Base-by-base conservation (phyloP, 2,329 filamentous ascomycete species). In the Pestalotiopsis sp. region DNA sequence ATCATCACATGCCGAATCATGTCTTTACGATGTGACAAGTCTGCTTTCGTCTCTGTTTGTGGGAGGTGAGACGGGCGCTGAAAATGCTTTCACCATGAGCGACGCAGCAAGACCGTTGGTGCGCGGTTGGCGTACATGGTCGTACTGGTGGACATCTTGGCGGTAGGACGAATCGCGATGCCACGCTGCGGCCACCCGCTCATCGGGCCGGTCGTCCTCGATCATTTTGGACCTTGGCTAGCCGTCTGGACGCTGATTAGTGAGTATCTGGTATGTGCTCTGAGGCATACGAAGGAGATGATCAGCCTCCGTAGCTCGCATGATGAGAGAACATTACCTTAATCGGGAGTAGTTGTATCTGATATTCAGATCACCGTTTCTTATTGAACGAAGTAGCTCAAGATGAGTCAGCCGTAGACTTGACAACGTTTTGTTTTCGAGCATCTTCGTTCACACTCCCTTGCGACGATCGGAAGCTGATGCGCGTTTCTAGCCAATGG, bases 21-120 rank as follows among this genome's bases (percentile, higher is more conserved):
- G 12, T 61, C 27, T 61, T 20, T 17, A 13, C 3, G 13, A 38
- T 62, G 31, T 62, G 59, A 62, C 59, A 36, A 38, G 59, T 62
- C 59, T 62, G n/a, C 59, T 52, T 31, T 62, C 59, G 59, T 62
- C 36, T 62, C 59, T n/a, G 59, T 40, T 62, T 62, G 27, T 36
- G 59, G 59, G 59, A 40, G 27, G 59, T 62, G 59, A 62, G 59
- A 62, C 59, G 59, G 59, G 45, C 20, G 45, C 45, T 52, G 45
- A 52, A n/a, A 52, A 9, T 52, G 45, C 7, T 52, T 36, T 23
- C 45, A 23, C n/a, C 45, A 23, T 23, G 45, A 52, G 23, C 57
- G 57, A 59, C 23, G 57, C 57, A 59, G 17, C 27, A 27, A 27
- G 25, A 59, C 27, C 27, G 57, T 59, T 59, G 57, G 57, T 59